phyloP scores from a whole-genome alignment of 352 stramenopile genomes.

The Globisporangium cystogenes region DNA sequence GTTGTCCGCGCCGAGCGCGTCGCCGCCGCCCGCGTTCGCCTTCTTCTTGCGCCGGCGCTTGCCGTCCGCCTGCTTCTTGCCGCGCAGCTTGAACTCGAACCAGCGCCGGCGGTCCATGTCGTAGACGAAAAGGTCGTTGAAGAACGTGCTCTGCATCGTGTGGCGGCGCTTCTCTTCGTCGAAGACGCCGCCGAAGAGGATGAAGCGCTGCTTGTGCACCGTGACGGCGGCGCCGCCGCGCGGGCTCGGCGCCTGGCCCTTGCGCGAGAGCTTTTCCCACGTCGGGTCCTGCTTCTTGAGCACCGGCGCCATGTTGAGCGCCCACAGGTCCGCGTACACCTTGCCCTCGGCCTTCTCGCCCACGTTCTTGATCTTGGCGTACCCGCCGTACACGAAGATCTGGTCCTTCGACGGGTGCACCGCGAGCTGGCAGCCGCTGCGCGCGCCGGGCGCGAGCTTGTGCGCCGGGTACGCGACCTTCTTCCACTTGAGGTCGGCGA shows the following conservation, averaged over 20 bases:
- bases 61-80: conserved; percentile 66
- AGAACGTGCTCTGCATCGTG: conserved; percentile 91
- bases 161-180: conserved; percentile 88
- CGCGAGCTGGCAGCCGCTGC: conserved; percentile 80
- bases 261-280: conserved; percentile 93
- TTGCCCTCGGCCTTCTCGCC: conserved; percentile 91
- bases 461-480: conserved; percentile 70
- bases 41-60: conserved; percentile 68
- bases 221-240: conserved; percentile 79
- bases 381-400: conserved; percentile 94
- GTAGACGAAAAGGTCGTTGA: conserved; percentile 96
- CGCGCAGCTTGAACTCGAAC: conserved; percentile 90
- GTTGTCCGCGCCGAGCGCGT: conserved; percentile 31
- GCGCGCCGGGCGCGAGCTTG: conserved; percentile 51
- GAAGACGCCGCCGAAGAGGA: conserved; percentile 96
- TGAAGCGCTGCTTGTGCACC: conserved; percentile 93
- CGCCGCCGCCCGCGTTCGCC: conserved; percentile 19
- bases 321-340: conserved; percentile 95
- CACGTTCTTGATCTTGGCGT: conserved; percentile 92
- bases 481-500: conserved; percentile 88
- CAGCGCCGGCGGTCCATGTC: conserved; percentile 95
- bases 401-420: conserved; percentile 85
- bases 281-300: conserved; percentile 88
- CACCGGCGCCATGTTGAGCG: conserved; percentile 88
- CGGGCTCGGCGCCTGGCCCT: conserved; percentile 77